A percentile compares a stretch with the other conserved stretches of the same genome.
Evolutionary conservation across 2,329 filamentous ascomycete species (phyloP).

Genomic region (Neurospora crassa): DNA sequence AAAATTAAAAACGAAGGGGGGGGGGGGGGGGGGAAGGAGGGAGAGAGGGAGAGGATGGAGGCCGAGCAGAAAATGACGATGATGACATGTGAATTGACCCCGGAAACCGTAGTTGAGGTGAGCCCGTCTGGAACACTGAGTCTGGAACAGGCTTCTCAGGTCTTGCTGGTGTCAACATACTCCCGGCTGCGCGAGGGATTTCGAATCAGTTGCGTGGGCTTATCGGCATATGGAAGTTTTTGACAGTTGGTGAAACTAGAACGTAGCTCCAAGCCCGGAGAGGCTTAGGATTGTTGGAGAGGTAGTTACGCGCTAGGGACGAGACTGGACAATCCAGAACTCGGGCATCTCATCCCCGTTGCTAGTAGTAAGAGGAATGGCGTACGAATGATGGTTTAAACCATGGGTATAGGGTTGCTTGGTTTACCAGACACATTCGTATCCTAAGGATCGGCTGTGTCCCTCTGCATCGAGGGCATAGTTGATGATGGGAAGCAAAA

Average conservation of each 20-base stretch:
- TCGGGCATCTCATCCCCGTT: not conserved
- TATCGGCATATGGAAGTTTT: too few relatives aligned
- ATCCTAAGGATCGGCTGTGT: too few relatives aligned
- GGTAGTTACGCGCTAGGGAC: not conserved
- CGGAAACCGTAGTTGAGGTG: too few relatives aligned
- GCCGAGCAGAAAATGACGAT: not conserved
- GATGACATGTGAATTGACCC: too few relatives aligned
- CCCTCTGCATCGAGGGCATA: too few relatives aligned
- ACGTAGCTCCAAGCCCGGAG: not conserved
- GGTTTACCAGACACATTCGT: too few relatives aligned
- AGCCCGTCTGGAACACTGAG: too few relatives aligned
- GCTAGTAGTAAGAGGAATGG: not conserved
- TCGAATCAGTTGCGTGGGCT: not conserved
- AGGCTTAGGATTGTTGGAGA: not conserved
- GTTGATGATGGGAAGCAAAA: not conserved
- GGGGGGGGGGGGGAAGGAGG: too few relatives aligned
- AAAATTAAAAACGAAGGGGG: too few relatives aligned
- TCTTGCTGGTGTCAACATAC: not conserved
- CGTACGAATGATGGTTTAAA: not conserved
- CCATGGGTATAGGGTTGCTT: not conserved
- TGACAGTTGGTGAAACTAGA: not conserved
- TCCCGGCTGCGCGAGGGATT: not conserved
- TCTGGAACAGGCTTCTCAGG: too few relatives aligned
- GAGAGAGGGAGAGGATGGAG: too few relatives aligned
- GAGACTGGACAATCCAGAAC: not conserved